Percentiles rank a stretch among this genome's conserved stretches.
Evolutionary conservation across 2,329 filamentous ascomycete species (phyloP).

Genomic region (Arthrobotrys entomopaga): DNA sequence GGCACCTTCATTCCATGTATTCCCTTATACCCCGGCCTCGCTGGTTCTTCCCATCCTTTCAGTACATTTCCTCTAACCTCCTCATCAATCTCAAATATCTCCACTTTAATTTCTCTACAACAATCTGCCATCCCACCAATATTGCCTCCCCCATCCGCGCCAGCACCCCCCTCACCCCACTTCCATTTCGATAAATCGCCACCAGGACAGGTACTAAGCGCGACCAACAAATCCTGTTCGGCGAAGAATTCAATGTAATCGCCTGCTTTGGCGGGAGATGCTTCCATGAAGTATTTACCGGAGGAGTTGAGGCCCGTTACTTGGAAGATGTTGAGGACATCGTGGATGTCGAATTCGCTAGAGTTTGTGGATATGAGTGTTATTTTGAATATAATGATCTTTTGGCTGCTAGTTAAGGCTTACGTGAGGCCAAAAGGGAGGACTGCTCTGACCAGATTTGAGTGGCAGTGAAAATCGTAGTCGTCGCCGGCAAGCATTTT

Average conservation of each 20-base stretch:
- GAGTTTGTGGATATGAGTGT: background rate
- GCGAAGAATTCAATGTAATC: conserved; percentile 81
- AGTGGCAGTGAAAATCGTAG: conserved; percentile 86
- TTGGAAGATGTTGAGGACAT: conserved; percentile 87
- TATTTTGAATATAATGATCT: no score
- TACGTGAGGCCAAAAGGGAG: conserved; percentile 71
- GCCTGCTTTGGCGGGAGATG: conserved; percentile 68
- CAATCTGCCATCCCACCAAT: conserved; percentile 25
- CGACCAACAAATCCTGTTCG: conserved; percentile 77
- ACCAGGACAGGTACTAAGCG: conserved; percentile 63
- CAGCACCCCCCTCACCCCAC: conserved; percentile 27
- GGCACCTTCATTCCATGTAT: conserved; percentile 33
- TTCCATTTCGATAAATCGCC: conserved; percentile 35
- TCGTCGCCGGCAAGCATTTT: conserved; percentile 74
- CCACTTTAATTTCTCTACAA: conserved; percentile 29
- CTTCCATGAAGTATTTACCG: conserved; percentile 80
- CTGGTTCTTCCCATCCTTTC: conserved; percentile 20
- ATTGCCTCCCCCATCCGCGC: background rate
- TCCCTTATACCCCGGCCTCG: conserved; percentile 20
- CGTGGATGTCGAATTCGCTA: conserved; percentile 78
- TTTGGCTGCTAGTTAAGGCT: no score
- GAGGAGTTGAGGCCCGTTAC: conserved; percentile 79
- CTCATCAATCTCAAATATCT: conserved; percentile 32
- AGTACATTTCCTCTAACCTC: conserved; percentile 2
- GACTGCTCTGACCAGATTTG: conserved; percentile 79